Base-by-base conservation (phyloP, 164 flowering plant genomes). In the Cinnamomum micranthum region DNA sequence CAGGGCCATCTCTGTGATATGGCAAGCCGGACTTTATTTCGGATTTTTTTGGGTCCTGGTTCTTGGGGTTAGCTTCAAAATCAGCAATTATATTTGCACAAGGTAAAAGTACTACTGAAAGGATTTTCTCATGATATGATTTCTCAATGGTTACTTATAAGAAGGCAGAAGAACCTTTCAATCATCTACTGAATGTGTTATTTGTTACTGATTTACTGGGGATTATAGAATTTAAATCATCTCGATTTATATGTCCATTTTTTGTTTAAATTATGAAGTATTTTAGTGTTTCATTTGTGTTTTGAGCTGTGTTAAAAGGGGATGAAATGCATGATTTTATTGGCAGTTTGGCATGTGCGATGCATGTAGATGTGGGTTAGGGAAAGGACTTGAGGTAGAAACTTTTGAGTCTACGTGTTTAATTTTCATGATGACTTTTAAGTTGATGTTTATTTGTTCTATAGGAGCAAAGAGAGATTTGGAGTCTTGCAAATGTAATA, bases 21-120 rank as follows among this genome's bases (percentile, higher is more conserved):
- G 82, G 17, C 73, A 82, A 31, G 71, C 80, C 70, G 75, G 82
- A 71, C 73, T 82, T 66, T 82, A 75, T 76, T 80, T 83, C 4
- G 70, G 84, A 71, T 81, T 83, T 73, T 64, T 87, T n/a, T 88
- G 84, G 86, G 83, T 85, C 50, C 70, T 88, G 28, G 77, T 88
- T 66, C 60, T 55, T 55, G 82, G 87, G 14, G 75, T 82, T 65
- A 84, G 89, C 73, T 84, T 63, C 73, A 90, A 84, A 81, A 52
- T 86, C n/a, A 86, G 87, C 9, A 75, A 81, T 70, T 78, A 28
- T 65, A 71, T 87, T 33, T 86, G 69, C 77, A 71, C 85, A 4
- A 83, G 79, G 77, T 85, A 50, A 69, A 65, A 55, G n/a, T 55
- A 41, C 47, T 9, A 41, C 60, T 17, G 6, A 55, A 55, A 31